Percentiles rank a stretch among this genome's conserved stretches.
phyloP scores from a whole-genome alignment of 306 rosid genomes.

The Casuarina equisetifolia region DNA sequence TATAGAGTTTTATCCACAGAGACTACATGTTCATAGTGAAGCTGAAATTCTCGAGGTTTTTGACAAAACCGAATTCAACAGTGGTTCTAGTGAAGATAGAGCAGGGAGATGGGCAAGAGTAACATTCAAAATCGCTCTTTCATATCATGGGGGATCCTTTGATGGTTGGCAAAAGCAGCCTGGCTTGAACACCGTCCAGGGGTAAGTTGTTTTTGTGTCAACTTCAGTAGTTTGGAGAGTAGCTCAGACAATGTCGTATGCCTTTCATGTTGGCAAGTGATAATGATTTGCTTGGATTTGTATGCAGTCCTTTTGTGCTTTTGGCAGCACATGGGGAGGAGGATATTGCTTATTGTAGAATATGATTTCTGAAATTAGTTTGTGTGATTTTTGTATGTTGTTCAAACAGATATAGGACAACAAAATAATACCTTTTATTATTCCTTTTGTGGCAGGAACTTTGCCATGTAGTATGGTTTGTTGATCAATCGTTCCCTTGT shows the following conservation, averaged over 20 bases:
- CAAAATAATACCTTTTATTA: not conserved
- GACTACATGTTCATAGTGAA: constrained; percentile 38
- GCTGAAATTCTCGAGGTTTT: constrained; percentile 41
- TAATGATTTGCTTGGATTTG: constrained; percentile 1
- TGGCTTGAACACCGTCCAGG: constrained; percentile 75
- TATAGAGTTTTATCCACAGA: constrained; percentile 39
- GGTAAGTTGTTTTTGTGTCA: constrained; percentile 44
- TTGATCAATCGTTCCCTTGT: not conserved
- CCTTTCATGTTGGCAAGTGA: constrained; percentile 4
- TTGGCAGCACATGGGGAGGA: constrained; percentile 1
- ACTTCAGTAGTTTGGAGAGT: constrained; percentile 4
- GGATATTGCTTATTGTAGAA: not conserved
- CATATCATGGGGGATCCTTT: constrained; percentile 78
- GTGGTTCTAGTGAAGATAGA: constrained; percentile 40
- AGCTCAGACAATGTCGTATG: not conserved
- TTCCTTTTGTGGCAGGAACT: constrained; percentile 2
- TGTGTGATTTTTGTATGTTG: constrained; percentile 15
- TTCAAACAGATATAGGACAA: not conserved
- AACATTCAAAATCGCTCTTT: constrained; percentile 72
- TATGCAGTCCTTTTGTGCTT: not conserved
- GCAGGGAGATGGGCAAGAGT: constrained; percentile 86
- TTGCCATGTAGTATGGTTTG: not conserved
- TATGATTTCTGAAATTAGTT: not conserved
- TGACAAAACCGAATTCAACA: constrained; percentile 39
- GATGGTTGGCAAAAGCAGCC: constrained; percentile 99